A percentile compares a stretch with the other conserved stretches of the same genome.
Conservation (phyloP, 1,284 basidiomycete species). For the Moesziomyces antarcticus region DNA sequence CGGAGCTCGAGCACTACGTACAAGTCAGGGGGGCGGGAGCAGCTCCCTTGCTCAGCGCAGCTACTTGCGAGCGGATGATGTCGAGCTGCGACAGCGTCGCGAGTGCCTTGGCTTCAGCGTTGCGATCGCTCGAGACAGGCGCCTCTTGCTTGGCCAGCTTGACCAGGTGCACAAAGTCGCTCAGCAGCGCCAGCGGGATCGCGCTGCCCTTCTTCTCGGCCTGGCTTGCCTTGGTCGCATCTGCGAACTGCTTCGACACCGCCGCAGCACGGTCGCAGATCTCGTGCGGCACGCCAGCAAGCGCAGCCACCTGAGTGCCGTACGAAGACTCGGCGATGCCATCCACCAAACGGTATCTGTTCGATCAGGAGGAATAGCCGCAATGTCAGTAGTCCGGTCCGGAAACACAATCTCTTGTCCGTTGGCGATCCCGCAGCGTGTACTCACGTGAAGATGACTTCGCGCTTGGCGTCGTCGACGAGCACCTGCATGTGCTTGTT, state of each 20-base stretch:
- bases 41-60: conserved; percentile 17
- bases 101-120: conserved; percentile 27
- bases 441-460: conserved; percentile 66
- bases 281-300: conserved; percentile 62
- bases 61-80: conserved; percentile 54
- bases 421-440: not conserved
- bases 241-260: conserved; percentile 60
- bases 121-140: conserved; percentile 26
- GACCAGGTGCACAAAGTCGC: conserved; percentile 64
- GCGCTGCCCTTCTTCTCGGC: conserved; percentile 53
- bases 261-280: conserved; percentile 63
- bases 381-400: conserved; percentile 1
- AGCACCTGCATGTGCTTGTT: conserved; percentile 68
- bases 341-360: conserved; percentile 62
- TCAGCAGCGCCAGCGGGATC: conserved; percentile 57
- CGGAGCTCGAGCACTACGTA: conserved; percentile 36
- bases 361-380: not conserved
- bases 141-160: conserved; percentile 27
- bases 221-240: conserved; percentile 52
- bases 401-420: not conserved
- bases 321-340: conserved; percentile 87
- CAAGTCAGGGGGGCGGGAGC: conserved; percentile 21
- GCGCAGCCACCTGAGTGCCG: conserved; percentile 69
- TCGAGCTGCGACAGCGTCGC: conserved; percentile 49
- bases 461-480: conserved; percentile 61